Evolutionary conservation across 148 eudicot genomes (phyloP), one percentile per base, ranked within the genome.

Genomic region (Rhododendron molle): DNA sequence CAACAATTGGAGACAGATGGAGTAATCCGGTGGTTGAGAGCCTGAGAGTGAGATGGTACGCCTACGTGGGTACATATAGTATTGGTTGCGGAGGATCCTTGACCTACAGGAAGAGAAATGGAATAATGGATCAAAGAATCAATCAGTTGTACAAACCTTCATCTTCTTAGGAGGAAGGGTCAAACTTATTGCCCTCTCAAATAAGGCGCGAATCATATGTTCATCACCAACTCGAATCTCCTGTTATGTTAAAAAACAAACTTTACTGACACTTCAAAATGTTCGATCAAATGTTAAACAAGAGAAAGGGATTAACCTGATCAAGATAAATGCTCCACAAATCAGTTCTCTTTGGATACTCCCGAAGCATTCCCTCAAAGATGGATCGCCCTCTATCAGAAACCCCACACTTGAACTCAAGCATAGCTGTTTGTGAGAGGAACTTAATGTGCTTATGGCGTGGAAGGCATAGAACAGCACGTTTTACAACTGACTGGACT

Each of bases 251-350:
- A 15, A 16, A 12, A 85, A 15, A 52, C 82, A 47, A 62, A 81
- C 26, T 52, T 80, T 58, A 44, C 72, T 3, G 28, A 43, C 20
- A 43, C 1, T 7, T 10, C 8, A 38, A 58, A 62, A 13, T 40
- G 30, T 26, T 58, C 4, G 21, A 78, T 71, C 80, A 78, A 52
- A 50, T 4, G 6, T 15, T 60, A n/a, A 71, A 30, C 46, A 58
- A 71, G 21, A 11, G 58, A 80, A 49, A 30, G 49, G 4, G 20
- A 16, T 38, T 82, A 90, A 95, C 99, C 88, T 96, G 99, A 86
- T 96, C 99, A 67, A 96, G 91, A 83, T 96, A 96, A 69, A 93
- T 89, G 81, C 95, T 94, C 99, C 99, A 96, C 85, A 95, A 90
- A 82, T 94, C 95, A 43, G 88, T 91, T 84, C 94, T 92, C 89